These are phyloP conservation scores for Lactuca saligna DNA, from an alignment of 129 eudicot genomes.

Conservation along the genomic window DNA sequence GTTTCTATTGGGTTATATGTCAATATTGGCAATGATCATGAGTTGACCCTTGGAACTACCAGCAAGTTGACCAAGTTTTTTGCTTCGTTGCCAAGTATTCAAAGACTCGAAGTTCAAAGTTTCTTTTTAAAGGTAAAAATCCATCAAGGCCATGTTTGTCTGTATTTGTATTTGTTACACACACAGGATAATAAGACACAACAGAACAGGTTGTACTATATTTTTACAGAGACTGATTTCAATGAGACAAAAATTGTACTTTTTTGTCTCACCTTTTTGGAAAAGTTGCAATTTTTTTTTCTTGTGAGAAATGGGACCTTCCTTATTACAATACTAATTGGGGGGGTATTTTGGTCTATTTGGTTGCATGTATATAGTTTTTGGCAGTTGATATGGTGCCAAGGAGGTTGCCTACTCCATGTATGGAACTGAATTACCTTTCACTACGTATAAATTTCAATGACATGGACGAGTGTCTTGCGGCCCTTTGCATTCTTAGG, in stretches of 20 bases:
- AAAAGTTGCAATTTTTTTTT: not conserved
- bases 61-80: conserved; percentile 79
- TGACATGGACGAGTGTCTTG: conserved; percentile 63
- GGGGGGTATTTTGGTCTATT: not conserved
- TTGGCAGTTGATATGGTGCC: conserved; percentile 77
- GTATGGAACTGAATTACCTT: conserved; percentile 66
- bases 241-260: no score
- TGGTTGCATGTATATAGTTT: conserved; percentile 43
- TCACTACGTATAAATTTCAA: conserved; percentile 73
- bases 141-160: not conserved
- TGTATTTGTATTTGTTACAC: not conserved
- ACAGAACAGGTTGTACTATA: not conserved
- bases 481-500: conserved; percentile 83
- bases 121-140: conserved; percentile 74
- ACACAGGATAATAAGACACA: not conserved
- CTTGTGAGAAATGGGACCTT: no score
- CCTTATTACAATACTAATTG: conserved; percentile 5
- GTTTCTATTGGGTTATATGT: conserved; percentile 79
- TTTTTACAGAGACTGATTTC: not conserved
- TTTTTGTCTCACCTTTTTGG: no score
- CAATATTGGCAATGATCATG: conserved; percentile 43
- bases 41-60: conserved; percentile 48
- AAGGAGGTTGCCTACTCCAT: conserved; percentile 61
- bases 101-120: conserved; percentile 84
- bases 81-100: conserved; percentile 70